A percentile compares a stretch with the other conserved stretches of the same genome.
Conservation (phyloP, 139 green algal genomes). For the Asterochloris erici region DNA sequence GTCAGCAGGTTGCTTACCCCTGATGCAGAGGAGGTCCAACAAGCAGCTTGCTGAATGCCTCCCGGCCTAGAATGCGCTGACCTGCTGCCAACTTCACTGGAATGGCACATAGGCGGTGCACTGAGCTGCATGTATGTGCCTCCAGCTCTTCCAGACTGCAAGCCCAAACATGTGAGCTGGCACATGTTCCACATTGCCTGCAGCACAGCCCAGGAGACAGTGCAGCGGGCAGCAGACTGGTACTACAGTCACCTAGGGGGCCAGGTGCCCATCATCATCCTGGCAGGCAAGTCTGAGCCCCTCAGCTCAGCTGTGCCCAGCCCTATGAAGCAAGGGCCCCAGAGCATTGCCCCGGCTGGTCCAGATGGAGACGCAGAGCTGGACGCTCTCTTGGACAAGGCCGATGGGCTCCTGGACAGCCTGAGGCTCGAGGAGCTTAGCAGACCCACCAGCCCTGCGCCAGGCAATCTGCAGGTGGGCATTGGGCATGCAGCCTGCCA, state of each 20-base stretch:
- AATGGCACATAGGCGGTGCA: not conserved
- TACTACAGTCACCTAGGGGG: constrained; percentile 54
- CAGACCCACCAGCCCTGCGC: not conserved
- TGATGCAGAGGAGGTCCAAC: no score
- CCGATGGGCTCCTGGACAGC: not conserved
- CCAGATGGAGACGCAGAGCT: not conserved
- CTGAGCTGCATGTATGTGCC: not conserved
- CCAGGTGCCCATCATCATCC: not conserved
- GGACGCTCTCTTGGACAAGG: no score
- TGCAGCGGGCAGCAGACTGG: constrained; percentile 13
- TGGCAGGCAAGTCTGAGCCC: not conserved
- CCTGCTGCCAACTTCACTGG: not conserved
- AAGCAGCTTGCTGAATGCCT: no score
- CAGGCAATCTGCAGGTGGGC: not conserved
- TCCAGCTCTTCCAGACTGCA: not conserved
- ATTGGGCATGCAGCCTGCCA: not conserved
- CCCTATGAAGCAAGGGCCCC: not conserved
- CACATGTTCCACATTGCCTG: not conserved
- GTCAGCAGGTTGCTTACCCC: no score
- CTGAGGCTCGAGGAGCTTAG: not conserved
- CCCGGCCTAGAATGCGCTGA: not conserved
- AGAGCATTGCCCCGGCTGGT: not conserved
- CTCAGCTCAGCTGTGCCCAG: not conserved
- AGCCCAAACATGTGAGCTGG: not conserved
- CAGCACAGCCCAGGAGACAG: not conserved